Base-by-base conservation (phyloP, 2,329 filamentous ascomycete genomes). In the Pseudogymnoascus sp. region DNA sequence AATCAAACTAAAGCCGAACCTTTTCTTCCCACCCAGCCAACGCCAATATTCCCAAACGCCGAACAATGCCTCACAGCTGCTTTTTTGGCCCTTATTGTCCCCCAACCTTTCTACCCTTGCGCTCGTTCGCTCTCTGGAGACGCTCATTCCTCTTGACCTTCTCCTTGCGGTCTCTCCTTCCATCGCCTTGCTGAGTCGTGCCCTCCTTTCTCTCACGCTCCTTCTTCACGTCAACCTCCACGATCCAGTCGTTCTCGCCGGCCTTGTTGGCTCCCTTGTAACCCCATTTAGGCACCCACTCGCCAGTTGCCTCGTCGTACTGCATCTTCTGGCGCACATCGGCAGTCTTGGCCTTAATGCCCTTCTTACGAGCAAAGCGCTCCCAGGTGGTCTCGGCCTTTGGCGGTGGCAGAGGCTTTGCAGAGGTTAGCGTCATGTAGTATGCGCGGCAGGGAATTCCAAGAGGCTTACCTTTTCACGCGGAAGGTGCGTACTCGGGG, bases 231-330 rank as follows among this genome's bases (percentile, higher is more conserved):
- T 96, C 89, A 62, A 99, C 88, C 84, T 98, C 95, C 64, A 97
- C 91, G 69, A 97, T 80, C 90, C 93, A 96, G 72, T 96, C 88
- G 67, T 86, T 82, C 76, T 96, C 88, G 19, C 85, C 89, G 66
- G 87, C 86, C 81, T 95, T 93, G 76, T 95, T 95, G 75, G 90
- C 87, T 65, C 89, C 93, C 79, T 93, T 89, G 79, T 95, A 96
- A 0, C 95, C 95, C 91, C 93, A 99, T 77, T 92, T 93, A 66
- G 90, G 89, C 73, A 91, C 89, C 91, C 92, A 98, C 75, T 95
- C 90, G 68, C 90, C 89, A 33, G 81, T 89, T 64, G 82, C 86
- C 77, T 96, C 90, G 76, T 98, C 91, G 75, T 88, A 98, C 63
- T 89, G 86, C 70, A 93, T 78, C 78, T 96, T 89, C 75, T 85